Evolutionary conservation across 1,284 basidiomycete species (phyloP), one percentile per base, ranked within the genome.

Genomic region (Cutaneotrichosporon sp.): DNA sequence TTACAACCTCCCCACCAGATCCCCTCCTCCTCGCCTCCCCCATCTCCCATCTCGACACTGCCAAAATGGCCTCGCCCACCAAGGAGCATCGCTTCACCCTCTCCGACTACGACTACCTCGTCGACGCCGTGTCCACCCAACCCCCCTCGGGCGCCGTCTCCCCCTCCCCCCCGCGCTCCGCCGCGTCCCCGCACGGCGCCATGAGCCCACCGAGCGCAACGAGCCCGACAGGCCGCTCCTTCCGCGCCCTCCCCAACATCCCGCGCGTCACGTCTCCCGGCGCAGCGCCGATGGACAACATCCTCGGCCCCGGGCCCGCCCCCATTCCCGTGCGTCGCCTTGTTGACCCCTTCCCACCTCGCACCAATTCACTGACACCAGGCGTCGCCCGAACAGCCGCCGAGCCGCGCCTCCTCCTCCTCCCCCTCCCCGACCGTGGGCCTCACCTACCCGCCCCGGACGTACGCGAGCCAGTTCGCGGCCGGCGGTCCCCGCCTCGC

Each of bases 41-140:
- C 1, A n/a, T 22, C 50, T 20, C 16, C 50, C 11, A n/a, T 16
- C 51, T 52, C 51, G 25, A 14, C 25, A 24, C 22, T 16, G 25
- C 51, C 11, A 53, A 29, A 4, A 20, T 38, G 29, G 3, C 51
- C 11, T n/a, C 50, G 13, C 50, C 50, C 4, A 22, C 29, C 6
- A 29, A 18, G 13, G 33, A 53, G 4, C 51, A 22, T 6, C 52
- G 58, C 51, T 59, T 59, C 58, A 59, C 58, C 25, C 47, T 59
- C 43, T 59, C 58, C 6, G 58, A 59, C 58, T 59, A 59, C 58
- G 45, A 25, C 49, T 45, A 58, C 34, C 14, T 47, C 16, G 38
- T 27, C 53, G 52, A 22, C 22, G 43, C 52, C 29, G 14, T 27
- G 27, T 29, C 16, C 42, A 27, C 24, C 27, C 53, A 42, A 6